phyloP scores from a whole-genome alignment of 345 rosid species.

The Hypericum perforatum region DNA sequence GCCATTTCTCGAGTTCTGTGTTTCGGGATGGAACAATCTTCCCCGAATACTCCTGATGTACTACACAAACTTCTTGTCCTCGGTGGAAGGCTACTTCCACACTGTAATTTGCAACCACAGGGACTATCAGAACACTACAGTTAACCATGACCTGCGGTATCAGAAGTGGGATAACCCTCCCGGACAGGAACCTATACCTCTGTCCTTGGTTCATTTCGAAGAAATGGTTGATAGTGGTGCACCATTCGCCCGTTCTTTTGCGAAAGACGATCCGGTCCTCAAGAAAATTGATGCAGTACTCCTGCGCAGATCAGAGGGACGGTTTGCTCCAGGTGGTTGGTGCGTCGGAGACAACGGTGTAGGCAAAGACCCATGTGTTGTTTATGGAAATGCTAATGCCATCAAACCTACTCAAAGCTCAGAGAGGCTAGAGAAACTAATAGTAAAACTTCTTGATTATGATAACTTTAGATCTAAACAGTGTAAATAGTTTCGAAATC shows the following conservation, averaged over 20 bases:
- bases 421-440: constrained; percentile 61
- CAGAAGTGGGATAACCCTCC: constrained; percentile 72
- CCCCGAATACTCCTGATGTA: constrained; percentile 89
- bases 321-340: constrained; percentile 52
- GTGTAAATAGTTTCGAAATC: constrained; percentile 48
- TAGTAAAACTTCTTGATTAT: constrained; percentile 55
- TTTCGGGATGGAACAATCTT: constrained; percentile 97
- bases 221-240: constrained; percentile 81
- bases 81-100: constrained; percentile 86
- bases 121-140: constrained; percentile 77
- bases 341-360: constrained; percentile 29
- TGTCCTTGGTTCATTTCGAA: constrained; percentile 42
- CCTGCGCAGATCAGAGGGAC: constrained; percentile 29
- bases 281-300: constrained; percentile 57
- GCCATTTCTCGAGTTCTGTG: constrained; percentile 76
- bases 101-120: constrained; percentile 84
- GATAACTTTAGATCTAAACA: constrained; percentile 67
- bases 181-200: constrained; percentile 47
- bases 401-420: constrained; percentile 51
- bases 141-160: constrained; percentile 78
- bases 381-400: constrained; percentile 35
- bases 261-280: constrained; percentile 44
- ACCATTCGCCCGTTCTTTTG: constrained; percentile 78
- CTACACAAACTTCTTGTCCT: constrained; percentile 72
- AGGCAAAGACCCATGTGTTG: constrained; percentile 41